Evolutionary conservation across 495 filamentous ascomycete species (phyloP), one percentile per base, ranked within the genome.

Genomic region (Podospora appendiculata): DNA sequence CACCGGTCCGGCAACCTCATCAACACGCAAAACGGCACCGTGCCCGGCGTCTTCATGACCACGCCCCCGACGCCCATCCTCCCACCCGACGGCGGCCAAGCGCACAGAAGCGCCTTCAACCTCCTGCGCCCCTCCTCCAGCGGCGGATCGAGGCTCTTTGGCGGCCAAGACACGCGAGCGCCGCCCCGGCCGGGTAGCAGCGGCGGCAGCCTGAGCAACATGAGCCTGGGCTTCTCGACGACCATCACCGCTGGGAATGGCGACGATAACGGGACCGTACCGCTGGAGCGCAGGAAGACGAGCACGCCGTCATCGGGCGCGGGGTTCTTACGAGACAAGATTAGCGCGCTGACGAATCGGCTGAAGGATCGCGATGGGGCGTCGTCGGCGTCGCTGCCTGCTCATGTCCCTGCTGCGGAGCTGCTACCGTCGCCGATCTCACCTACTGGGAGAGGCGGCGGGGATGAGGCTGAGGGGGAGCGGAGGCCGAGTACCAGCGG

Each of bases 11-110:
- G 46, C 9, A 47, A 60, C 17, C 48, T 64, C 38, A 47, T 48
- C 12, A 58, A 53, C 16, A 53, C 52, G 0, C 61, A 64, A 35
- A 49, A 43, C 14, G 61, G 38, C 40, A 62, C 64, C 6, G 52
- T 70, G 34, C 66, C 72, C 0, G 63, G 58, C 7, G 71, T 69
- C 46, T 70, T 61, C 48, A 72, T 71, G 70, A 69, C 65, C 39
- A 67, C 70, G 40, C 63, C 72, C 1, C 69, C 71, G 10, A 64
- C 70, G 19, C 50, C 53, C 3, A 40, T 48, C 19, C 52, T 51
- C 43, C 41, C 49, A 39, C 54, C 57, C 35, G 53, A 54, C 13
- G 34, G 39, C 9, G 44, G 11, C 32, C 25, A 39, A 8, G 32
- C 39, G 11, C 46, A 57, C 19, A 32, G 53, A 16, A 50, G 53